These are phyloP conservation scores for Stereocaulon alpinum DNA, from an alignment of 495 filamentous ascomycete genomes.

Conservation along the genomic window DNA sequence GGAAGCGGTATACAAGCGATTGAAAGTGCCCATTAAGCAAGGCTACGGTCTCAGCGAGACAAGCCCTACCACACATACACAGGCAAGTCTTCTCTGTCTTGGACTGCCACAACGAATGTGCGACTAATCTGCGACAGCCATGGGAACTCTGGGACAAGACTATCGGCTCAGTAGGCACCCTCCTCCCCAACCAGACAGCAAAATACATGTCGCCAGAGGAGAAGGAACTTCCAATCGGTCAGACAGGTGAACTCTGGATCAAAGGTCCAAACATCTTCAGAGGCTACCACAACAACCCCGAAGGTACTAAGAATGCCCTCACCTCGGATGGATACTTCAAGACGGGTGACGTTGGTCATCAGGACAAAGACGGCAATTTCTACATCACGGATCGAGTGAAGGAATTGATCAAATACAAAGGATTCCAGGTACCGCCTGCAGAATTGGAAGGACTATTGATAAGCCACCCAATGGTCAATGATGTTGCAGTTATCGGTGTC, in stretches of 20 bases:
- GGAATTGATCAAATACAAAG: slow-evolving; percentile 80
- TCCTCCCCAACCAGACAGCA: slow-evolving; percentile 73
- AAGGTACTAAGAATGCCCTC: slow-evolving; percentile 56
- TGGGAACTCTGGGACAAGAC: slow-evolving; percentile 69
- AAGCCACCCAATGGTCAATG: slow-evolving; percentile 60
- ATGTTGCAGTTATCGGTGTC: slow-evolving; percentile 80
- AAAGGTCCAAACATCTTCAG: slow-evolving; percentile 56
- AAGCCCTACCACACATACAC: slow-evolving; percentile 45
- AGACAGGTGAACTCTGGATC: slow-evolving; percentile 57
- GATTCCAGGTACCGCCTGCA: slow-evolving; percentile 80
- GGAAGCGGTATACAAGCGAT: slow-evolving; percentile 61
- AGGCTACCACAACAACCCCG: slow-evolving; percentile 61
- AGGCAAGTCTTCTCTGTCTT: slow-evolving; percentile 20
- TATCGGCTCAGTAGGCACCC: slow-evolving; percentile 70
- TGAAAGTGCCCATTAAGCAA: slow-evolving; percentile 66
- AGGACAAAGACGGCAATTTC: slow-evolving; percentile 50
- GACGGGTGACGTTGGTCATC: slow-evolving; percentile 56
- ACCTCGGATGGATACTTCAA: slow-evolving; percentile 50
- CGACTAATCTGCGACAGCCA: slow-evolving; percentile 32
- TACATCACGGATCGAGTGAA: slow-evolving; percentile 79
- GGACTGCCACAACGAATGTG: slow-evolving; percentile 35
- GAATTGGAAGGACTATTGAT: slow-evolving; percentile 76
- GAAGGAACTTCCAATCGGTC: slow-evolving; percentile 46
- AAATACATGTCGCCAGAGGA: slow-evolving; percentile 64
- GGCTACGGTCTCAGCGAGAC: slow-evolving; percentile 83